phyloP scores from a whole-genome alignment of 345 rosid genomes.

The Gossypium ekmanianum region DNA sequence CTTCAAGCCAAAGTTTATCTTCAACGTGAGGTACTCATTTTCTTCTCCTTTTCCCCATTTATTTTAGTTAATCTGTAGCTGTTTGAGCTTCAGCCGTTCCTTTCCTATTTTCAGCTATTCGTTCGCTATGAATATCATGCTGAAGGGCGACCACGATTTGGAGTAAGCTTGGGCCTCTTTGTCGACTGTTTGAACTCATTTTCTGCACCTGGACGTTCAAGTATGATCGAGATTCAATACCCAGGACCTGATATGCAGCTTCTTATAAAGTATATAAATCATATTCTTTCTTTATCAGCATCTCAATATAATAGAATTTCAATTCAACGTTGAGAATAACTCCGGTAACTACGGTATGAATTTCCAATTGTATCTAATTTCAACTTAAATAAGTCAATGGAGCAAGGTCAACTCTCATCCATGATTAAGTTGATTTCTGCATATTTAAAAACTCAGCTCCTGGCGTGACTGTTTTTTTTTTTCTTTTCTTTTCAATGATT shows the following conservation, averaged over 20 bases:
- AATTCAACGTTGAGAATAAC: not conserved
- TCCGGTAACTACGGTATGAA: too few relatives aligned
- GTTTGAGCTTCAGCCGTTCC: not conserved
- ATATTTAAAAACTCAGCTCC: not conserved
- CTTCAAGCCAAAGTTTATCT: conserved; percentile 95
- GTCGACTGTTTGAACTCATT: conserved; percentile 90
- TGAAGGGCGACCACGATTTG: conserved; percentile 75
- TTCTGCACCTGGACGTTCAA: conserved; percentile 69
- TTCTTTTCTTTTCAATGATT: conserved; percentile 6
- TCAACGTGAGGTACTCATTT: conserved; percentile 65
- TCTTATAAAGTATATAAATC: conserved; percentile 64
- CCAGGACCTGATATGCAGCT: conserved; percentile 98
- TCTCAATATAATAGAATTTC: not conserved
- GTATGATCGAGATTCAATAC: conserved; percentile 68
- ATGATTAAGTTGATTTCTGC: not conserved
- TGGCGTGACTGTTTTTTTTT: not conserved
- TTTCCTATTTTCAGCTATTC: conserved; percentile 50
- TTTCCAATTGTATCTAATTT: not conserved
- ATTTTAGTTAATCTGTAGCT: not conserved
- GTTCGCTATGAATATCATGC: conserved; percentile 57
- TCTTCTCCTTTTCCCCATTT: not conserved
- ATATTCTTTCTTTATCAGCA: not conserved
- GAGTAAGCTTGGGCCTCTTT: conserved; percentile 82
- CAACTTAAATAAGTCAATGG: not conserved
- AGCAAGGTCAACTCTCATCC: not conserved